Base-by-base conservation (phyloP, 805 yeast species). In the Candida krabiensis region DNA sequence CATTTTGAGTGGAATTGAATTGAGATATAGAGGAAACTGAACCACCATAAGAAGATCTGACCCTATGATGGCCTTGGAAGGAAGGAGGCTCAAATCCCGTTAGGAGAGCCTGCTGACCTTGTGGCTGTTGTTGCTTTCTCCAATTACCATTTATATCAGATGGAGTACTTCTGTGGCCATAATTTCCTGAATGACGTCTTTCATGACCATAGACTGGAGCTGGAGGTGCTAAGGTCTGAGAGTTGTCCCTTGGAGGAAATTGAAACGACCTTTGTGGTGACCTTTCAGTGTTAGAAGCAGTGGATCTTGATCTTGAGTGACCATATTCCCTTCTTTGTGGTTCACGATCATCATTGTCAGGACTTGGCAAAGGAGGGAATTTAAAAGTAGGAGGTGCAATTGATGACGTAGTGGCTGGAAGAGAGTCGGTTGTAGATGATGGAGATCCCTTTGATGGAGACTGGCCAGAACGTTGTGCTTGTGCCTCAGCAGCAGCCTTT, bases 401-500 rank as follows among this genome's bases (percentile, higher is more conserved):
- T 4, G 50, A 35, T 19, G 38, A 26, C 28, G 37, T 35, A 7
- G 43, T 13, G 24, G 33, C 47, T 23, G 41, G 17, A n/a, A 36
- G 34, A 13, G 37, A 38, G 11, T 37, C 42, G 6, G 38, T 24
- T 3, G 47, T 37, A 4, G 48, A 30, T 7, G 55, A 39, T 2
- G 47, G 25, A 2, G 58, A 43, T 18, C 51, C 23, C 32, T 58
- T 58, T 8, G 66, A 54, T 19, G 69, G 68, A 9, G 69, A 63
- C 23, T 51, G 50, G 11, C 53, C 49, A 8, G 59, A 47, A 60
- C 89, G 75, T 58, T 87, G 93, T 2, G 84, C 82, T 56, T 83
- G 88, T 26, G 81, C 90, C 49, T 81, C 82, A 4, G 96, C 96
- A n/a, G 99, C 99, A 5, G 97, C 97, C 50, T 83, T 83, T 53